Evolutionary conservation across 768 basidiomycete species (phyloP).

Genomic region (Phanerochaete sordida): DNA sequence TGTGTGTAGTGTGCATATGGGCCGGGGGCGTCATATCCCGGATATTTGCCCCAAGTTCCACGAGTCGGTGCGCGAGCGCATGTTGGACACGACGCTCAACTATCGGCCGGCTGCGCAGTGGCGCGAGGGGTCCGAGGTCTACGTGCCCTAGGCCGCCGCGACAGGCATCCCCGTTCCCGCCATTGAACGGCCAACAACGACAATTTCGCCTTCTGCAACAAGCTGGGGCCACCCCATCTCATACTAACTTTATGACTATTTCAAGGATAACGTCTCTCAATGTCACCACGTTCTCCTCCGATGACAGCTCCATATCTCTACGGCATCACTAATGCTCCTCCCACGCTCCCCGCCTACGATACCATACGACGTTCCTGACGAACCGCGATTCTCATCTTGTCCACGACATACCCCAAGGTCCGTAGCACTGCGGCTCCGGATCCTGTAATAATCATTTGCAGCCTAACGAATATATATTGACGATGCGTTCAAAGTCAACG

Average conservation of each 20-base stretch:
- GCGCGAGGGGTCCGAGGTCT: constrained; percentile 9
- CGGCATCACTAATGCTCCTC: no score
- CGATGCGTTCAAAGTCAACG: no score
- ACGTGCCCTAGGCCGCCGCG: not conserved
- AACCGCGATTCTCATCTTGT: not conserved
- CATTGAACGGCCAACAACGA: no score
- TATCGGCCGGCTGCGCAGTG: constrained; percentile 61
- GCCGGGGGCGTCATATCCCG: constrained; percentile 50
- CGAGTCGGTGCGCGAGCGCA: constrained; percentile 56
- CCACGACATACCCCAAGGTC: not conserved
- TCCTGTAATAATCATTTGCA: not conserved
- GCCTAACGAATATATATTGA: not conserved
- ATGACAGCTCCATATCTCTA: no score
- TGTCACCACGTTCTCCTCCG: no score
- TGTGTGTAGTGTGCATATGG: constrained; percentile 45
- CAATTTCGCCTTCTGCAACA: no score
- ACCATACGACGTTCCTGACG: no score
- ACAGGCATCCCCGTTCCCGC: not conserved
- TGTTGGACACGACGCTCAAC: constrained; percentile 40
- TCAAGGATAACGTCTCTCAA: not conserved
- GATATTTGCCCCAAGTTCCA: constrained; percentile 54
- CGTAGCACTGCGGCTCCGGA: not conserved
- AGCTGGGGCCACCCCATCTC: no score
- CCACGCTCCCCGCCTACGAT: no score
- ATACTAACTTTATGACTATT: not conserved